Base-by-base conservation (phyloP, 345 rosid species). In the Iberis pinnata region DNA sequence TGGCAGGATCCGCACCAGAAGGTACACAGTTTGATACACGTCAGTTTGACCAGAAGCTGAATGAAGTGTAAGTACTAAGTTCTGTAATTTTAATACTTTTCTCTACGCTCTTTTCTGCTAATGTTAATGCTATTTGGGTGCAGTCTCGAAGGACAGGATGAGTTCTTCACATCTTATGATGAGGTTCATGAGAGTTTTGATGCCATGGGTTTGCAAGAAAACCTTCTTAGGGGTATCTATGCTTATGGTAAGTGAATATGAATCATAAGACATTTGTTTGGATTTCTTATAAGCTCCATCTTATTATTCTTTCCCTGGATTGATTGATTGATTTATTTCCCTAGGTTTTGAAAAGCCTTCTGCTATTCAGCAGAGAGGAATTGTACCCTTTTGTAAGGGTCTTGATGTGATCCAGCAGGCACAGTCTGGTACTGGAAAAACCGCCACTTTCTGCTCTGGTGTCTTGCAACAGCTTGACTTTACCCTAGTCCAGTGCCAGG, bases 331-430 rank as follows among this genome's bases (percentile, higher is more conserved):
- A 41, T 41, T 64, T 12, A 0, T 48, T 16, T 46, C 26, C 32
- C 18, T 61, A 76, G 83, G 83, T 46, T 78, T 82, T 64, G 89
- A 85, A 65, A 85, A 85, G 68, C 94, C 94, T 6, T 85, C 94
- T 41, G 89, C 94, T 8, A 82, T 85, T 71, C 89, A 82, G 63
- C 95, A 85, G 60, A 78, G 87, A 52, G 95, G 94, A 43, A 85
- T 85, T 37, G 87, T 85, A 37, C 89, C 33, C 8, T 29, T 29
- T 29, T 29, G 33, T 9, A 29, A 29, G 33, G 33, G 33, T 29
- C 33, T 29, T 29, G 33, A 29, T 29, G 33, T 29, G 33, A 29
- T 29, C 2, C 88, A 78, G 67, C 88, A 84, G 68, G 94, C 94
- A 9, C 94, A 81, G 59, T 84, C 89, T 22, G 94, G 89, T 64